phyloP scores from a whole-genome alignment of 1,139 yeast genomes.

The Sugiyamaella neomexicana region DNA sequence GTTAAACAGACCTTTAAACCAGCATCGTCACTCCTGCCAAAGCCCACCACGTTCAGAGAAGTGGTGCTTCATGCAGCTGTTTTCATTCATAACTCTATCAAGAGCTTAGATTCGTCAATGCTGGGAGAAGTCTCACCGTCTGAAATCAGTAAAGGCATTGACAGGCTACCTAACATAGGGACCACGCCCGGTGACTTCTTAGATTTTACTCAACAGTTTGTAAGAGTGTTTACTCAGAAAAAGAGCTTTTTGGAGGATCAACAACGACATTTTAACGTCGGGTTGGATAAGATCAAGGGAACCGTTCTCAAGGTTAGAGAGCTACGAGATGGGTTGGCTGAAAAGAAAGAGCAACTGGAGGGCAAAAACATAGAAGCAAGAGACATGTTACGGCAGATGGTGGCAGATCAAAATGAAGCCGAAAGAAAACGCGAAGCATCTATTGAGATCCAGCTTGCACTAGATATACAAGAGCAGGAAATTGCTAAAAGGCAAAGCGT shows the following conservation, averaged over 20 bases:
- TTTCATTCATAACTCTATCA: slow-evolving; percentile 45
- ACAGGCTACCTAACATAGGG: slow-evolving; percentile 2
- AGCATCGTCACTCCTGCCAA: neutral
- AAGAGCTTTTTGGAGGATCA: slow-evolving; percentile 57
- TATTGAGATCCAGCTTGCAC: slow-evolving; percentile 67
- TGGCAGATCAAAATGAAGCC: slow-evolving; percentile 88
- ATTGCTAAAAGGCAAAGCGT: slow-evolving; percentile 54
- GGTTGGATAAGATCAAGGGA: slow-evolving; percentile 73
- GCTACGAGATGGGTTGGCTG: slow-evolving; percentile 55
- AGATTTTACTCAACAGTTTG: slow-evolving; percentile 53
- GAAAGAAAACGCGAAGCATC: slow-evolving; percentile 89
- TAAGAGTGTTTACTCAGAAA: slow-evolving; percentile 45
- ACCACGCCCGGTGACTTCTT: slow-evolving; percentile 61
- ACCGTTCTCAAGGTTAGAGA: slow-evolving; percentile 73
- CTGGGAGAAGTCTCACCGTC: neutral
- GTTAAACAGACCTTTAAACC: slow-evolving; percentile 37
- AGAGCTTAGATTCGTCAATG: neutral
- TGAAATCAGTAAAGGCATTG: neutral
- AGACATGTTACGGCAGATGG: slow-evolving; percentile 69
- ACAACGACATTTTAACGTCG: slow-evolving; percentile 71
- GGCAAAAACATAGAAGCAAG: slow-evolving; percentile 69
- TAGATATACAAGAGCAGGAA: slow-evolving; percentile 65
- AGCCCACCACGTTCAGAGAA: slow-evolving; percentile 45
- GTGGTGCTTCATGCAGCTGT: slow-evolving; percentile 52
- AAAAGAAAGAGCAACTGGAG: slow-evolving; percentile 52